Base-by-base conservation (phyloP, 805 yeast species). In the Cyberlindnera petersonii region DNA sequence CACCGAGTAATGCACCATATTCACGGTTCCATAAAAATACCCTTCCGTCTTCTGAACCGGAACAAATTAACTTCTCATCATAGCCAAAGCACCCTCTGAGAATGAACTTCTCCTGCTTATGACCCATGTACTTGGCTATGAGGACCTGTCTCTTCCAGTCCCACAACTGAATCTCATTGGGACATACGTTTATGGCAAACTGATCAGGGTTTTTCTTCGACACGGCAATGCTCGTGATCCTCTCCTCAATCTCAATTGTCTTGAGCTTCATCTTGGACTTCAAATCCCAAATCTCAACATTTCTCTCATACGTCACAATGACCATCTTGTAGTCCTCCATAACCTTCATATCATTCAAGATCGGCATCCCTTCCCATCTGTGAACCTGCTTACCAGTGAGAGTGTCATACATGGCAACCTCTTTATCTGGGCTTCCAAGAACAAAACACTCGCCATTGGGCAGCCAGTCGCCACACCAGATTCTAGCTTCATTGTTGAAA, bases 121-220 rank as follows among this genome's bases (percentile, higher is more conserved):
- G 86, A 2, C 96, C 95, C 32, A 76, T 65, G 45, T 74, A 82
- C 50, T 77, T 84, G 40, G 77, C 76, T 21, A 75, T 70, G 15
- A 87, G 56, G 1, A 77, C 62, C 4, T 79, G 74, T 40, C 68
- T 71, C 26, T 69, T 59, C 44, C 84, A 75, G 48, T 86, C 86
- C 95, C 95, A 86, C 5, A 87, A 63, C 50, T 86, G 93, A 8
- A 87, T 59, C 54, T 84, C 93, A 52, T 83, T 87, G 0, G 86
- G 82, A 13, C 78, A 76, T 15, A 80, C 73, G 50, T 79, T 85
- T 18, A 86, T 67, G 29, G 87, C 60, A 8, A 77, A 65, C 43
- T 75, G 64, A 29, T 67, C 67, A 24, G 79, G 71, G 20, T 82
- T 83, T 34, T 60, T 60, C 3, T 59, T 56, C 0, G 88, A 78